phyloP scores from a whole-genome alignment of 768 basidiomycete genomes.

The Exsudoporus frostii region DNA sequence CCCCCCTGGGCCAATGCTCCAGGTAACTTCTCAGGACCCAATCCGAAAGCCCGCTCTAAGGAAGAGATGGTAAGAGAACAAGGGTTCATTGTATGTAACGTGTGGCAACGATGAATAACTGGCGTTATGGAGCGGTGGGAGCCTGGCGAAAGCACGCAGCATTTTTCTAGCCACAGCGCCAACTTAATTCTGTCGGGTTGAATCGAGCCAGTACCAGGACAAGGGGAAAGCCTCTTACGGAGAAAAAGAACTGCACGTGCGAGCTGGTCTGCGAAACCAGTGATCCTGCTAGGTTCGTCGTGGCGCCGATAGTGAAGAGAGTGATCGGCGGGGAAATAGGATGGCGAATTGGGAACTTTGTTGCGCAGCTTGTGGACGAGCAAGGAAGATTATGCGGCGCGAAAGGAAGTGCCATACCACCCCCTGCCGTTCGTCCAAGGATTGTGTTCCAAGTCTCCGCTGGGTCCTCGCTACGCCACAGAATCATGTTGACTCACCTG shows the following conservation, averaged over 20 bases:
- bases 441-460: slow-evolving; percentile 1
- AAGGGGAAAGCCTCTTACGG: neutral
- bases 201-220: neutral
- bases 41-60: neutral
- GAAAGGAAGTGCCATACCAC: neutral
- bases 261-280: neutral
- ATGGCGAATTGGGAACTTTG: neutral
- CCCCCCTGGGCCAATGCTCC: neutral
- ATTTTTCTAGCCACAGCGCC: neutral
- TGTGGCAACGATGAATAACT: neutral
- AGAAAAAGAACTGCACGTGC: neutral
- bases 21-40: neutral
- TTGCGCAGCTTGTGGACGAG: neutral
- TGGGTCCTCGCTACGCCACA: slow-evolving; percentile 22
- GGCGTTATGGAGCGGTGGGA: neutral
- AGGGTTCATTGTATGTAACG: neutral
- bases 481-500: slow-evolving; percentile 11
- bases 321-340: neutral
- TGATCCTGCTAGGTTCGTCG: neutral
- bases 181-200: neutral
- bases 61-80: neutral
- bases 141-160: neutral
- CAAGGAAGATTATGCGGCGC: neutral
- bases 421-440: neutral
- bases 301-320: neutral